phyloP scores from a whole-genome alignment of 345 rosid species.

The Kernera saxatilis region DNA sequence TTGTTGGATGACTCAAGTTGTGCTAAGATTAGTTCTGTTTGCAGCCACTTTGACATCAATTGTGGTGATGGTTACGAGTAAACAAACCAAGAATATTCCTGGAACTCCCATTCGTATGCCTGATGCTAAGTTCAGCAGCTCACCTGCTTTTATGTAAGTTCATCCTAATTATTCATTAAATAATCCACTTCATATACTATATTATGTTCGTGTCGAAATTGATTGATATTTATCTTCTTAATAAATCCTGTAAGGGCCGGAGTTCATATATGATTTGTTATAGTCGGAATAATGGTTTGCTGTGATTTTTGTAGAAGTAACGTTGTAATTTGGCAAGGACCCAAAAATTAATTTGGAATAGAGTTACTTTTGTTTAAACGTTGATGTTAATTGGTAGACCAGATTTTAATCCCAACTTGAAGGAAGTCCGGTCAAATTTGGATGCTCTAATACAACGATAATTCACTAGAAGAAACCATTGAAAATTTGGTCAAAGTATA shows the following conservation, averaged over 20 bases:
- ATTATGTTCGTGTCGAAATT: neutral
- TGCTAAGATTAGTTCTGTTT: conserved; percentile 49
- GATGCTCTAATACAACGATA: neutral
- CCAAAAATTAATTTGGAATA: neutral
- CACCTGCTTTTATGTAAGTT: conserved; percentile 78
- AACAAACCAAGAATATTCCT: conserved; percentile 42
- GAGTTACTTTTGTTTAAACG: neutral
- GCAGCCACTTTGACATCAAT: conserved; percentile 48
- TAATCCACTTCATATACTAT: neutral
- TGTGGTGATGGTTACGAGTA: conserved; percentile 53
- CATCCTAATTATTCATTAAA: neutral
- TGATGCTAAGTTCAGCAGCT: conserved; percentile 53
- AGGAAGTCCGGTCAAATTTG: neutral
- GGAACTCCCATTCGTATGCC: neutral
- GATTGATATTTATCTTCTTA: neutral
- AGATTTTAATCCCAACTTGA: neutral
- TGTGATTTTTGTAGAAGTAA: neutral
- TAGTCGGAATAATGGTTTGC: too few relatives aligned
- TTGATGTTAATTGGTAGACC: neutral
- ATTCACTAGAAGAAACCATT: neutral
- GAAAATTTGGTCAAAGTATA: neutral
- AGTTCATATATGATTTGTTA: neutral
- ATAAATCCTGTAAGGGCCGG: neutral
- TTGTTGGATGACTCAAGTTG: conserved; percentile 33
- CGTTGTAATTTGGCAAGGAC: neutral